phyloP scores from a whole-genome alignment of 2,329 filamentous ascomycete species.

The Fonsecaea erecta region DNA sequence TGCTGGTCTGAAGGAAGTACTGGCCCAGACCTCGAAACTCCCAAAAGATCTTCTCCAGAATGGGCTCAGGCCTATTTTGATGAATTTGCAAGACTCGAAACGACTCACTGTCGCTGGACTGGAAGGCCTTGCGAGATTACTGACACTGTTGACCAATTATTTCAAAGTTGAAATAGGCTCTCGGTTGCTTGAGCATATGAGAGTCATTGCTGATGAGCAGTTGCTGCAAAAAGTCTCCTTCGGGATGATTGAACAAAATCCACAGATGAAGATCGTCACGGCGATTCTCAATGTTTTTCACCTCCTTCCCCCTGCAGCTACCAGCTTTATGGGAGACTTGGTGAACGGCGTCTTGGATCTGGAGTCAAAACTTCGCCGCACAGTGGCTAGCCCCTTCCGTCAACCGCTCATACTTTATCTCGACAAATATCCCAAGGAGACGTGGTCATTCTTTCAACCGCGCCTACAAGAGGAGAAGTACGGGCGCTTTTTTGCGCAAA shows the following conservation, averaged over 20 bases:
- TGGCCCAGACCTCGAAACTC: conserved; percentile 86
- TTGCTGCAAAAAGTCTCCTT: conserved; percentile 90
- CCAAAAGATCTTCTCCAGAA: conserved; percentile 95
- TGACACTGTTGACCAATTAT: conserved; percentile 93
- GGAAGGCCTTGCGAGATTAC: conserved; percentile 84
- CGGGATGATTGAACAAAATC: conserved; percentile 89
- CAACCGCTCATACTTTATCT: conserved; percentile 89
- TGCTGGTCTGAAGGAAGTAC: conserved; percentile 81
- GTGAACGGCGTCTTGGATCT: conserved; percentile 89
- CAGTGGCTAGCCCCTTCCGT: conserved; percentile 88
- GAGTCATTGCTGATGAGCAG: conserved; percentile 79
- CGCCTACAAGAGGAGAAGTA: conserved; percentile 84
- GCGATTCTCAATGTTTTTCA: conserved; percentile 98
- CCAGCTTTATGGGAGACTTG: conserved; percentile 86
- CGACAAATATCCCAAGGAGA: conserved; percentile 87
- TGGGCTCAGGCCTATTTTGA: conserved; percentile 90
- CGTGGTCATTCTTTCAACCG: conserved; percentile 78
- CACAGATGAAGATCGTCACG: conserved; percentile 90
- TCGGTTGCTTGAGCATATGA: conserved; percentile 90
- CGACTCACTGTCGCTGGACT: conserved; percentile 85
- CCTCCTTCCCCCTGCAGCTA: conserved; percentile 86
- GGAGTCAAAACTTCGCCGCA: conserved; percentile 81
- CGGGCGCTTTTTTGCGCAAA: conserved; percentile 87
- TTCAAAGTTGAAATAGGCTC: conserved; percentile 99
- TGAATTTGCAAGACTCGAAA: conserved; percentile 92